A percentile compares a stretch with the other conserved stretches of the same genome.
These are phyloP conservation scores for Pyrenochaeta sp. DNA, from an alignment of 2,329 filamentous ascomycete species.

Conservation along the genomic window DNA sequence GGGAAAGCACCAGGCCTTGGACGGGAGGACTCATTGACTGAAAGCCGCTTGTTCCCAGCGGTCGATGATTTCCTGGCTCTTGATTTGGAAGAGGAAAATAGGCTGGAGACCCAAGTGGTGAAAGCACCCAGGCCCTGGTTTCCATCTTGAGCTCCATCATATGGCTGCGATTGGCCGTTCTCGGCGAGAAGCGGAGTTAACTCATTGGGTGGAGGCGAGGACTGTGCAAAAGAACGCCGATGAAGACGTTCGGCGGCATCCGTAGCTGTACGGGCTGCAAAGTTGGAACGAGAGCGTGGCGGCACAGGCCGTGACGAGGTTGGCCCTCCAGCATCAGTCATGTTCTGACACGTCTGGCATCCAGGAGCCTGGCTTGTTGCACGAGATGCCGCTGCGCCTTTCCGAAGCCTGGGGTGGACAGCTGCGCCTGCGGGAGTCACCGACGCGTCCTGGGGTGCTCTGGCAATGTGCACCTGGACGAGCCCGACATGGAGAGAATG, in stretches of 20 bases:
- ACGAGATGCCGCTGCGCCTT: conserved; percentile 17
- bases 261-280: conserved; percentile 54
- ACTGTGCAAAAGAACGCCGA: conserved; percentile 45
- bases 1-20: conserved; percentile 47
- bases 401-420: conserved; percentile 3
- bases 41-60: conserved; percentile 28
- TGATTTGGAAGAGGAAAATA: conserved; percentile 19
- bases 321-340: conserved; percentile 32
- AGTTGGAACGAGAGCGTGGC: conserved; percentile 50
- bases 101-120: conserved; percentile 34
- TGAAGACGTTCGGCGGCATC: conserved; percentile 56
- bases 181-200: conserved; percentile 40
- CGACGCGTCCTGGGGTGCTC: neutral
- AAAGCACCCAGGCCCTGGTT: conserved; percentile 29
- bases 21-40: conserved; percentile 34
- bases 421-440: conserved; percentile 8
- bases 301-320: conserved; percentile 39
- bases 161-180: conserved; percentile 1
- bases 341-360: conserved; percentile 26
- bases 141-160: conserved; percentile 19
- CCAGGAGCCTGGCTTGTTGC: conserved; percentile 20
- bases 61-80: conserved; percentile 10
- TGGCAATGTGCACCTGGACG: neutral
- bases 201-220: conserved; percentile 39
- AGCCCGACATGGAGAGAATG: conserved; percentile 7